Evolutionary conservation across 768 basidiomycete species (phyloP).

Genomic region (Harrya chromipes): DNA sequence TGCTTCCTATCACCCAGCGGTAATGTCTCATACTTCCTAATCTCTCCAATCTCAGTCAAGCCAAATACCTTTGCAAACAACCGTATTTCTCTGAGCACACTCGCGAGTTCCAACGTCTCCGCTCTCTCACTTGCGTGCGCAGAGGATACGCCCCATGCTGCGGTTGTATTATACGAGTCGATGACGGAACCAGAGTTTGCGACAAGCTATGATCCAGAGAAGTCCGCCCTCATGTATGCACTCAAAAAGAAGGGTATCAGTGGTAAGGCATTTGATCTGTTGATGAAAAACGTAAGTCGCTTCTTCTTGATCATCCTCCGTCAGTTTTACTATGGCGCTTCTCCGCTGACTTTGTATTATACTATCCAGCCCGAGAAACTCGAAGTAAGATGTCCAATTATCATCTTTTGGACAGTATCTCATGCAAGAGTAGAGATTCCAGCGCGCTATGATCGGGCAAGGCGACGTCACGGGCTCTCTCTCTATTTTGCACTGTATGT

Average conservation of each 20-base stretch:
- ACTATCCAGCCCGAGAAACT: constrained; percentile 13
- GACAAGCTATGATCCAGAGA: constrained; percentile 19
- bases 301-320: too few relatives aligned
- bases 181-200: constrained; percentile 26
- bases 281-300: constrained; percentile 18
- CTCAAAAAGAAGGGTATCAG: constrained; percentile 12
- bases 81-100: constrained; percentile 30
- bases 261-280: constrained; percentile 21
- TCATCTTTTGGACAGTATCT: neutral
- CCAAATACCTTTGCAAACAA: constrained; percentile 33
- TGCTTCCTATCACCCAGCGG: neutral
- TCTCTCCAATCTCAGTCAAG: constrained; percentile 16
- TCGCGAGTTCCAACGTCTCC: constrained; percentile 9
- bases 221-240: constrained; percentile 23
- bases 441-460: constrained; percentile 24
- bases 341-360: neutral
- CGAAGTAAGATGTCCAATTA: constrained; percentile 3
- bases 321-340: too few relatives aligned
- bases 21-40: too few relatives aligned
- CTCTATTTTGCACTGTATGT: constrained; percentile 23
- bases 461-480: constrained; percentile 21
- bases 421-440: constrained; percentile 14
- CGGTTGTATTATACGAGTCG: constrained; percentile 20
- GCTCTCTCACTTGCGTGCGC: constrained; percentile 5
- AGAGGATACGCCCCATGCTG: constrained; percentile 13